Conservation (phyloP, 768 basidiomycete genomes). For the Mycena vitilis region DNA sequence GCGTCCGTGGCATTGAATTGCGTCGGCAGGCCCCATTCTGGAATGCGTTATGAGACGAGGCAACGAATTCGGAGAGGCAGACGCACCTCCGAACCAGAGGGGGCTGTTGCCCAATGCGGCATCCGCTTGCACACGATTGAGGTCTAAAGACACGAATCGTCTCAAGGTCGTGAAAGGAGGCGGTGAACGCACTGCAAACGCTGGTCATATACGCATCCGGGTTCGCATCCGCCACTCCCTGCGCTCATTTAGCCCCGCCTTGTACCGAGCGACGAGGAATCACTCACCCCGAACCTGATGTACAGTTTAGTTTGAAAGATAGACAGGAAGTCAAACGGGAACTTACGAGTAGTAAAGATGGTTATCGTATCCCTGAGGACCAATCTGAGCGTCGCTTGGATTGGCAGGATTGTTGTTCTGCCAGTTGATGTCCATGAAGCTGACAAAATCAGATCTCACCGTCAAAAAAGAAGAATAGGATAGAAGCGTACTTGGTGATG, state of each 20-base stretch:
- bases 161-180: neutral
- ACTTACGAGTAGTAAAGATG: conserved; percentile 81
- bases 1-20: conserved; percentile 65
- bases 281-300: conserved; percentile 67
- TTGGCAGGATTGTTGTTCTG: conserved; percentile 77
- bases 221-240: conserved; percentile 77
- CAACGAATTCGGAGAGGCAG: neutral
- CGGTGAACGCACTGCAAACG: conserved; percentile 72
- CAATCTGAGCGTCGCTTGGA: conserved; percentile 74
- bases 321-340: conserved; percentile 13
- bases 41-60: neutral
- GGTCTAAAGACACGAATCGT: conserved; percentile 53
- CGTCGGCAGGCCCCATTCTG: conserved; percentile 69
- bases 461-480: neutral
- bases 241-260: conserved; percentile 20
- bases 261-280: conserved; percentile 13
- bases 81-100: conserved; percentile 60
- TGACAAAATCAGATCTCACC: conserved; percentile 41
- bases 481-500: conserved; percentile 49
- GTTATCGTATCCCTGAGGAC: conserved; percentile 81
- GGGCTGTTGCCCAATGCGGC: conserved; percentile 57
- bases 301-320: neutral
- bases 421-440: conserved; percentile 88
- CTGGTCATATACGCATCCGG: conserved; percentile 72
- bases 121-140: conserved; percentile 64